Evolutionary conservation across 2,329 filamentous ascomycete species (phyloP), one percentile per base, ranked within the genome.

Genomic region (Aureobasidium melanogenum): DNA sequence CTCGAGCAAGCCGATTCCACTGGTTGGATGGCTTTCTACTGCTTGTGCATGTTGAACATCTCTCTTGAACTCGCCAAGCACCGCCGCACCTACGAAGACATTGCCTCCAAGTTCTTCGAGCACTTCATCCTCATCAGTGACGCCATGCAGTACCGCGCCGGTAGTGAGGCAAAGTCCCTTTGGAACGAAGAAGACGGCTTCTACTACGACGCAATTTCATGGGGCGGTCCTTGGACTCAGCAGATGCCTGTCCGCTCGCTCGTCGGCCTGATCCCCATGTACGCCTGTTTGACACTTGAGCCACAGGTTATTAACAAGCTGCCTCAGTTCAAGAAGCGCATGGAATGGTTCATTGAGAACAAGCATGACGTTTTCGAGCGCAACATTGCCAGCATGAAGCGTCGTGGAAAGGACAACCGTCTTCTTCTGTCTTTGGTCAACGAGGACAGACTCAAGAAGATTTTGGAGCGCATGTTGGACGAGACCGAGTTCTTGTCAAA

Each of bases 1-100:
- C 83, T 97, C 9, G 93, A 97, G 75, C 93, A 97, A 77, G 94
- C 94, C 19, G 93, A 97, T 79, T 96, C 91, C 72, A 97, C 93
- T 10, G 93, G 93, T 34, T 97, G 93, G 93, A 97, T 97, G 93
- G 93, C 90, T 10, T 97, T 97, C 74, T 97, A 96, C 79, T 96
- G 88, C 70, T 77, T 97, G 64, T 91, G 86, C 77, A 97, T 97
- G 93, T 82, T 97, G 70, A 97, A 97, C 76, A 97, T 97, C 70
- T 87, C 92, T 15, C 82, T 97, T 14, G 94, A 97, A 76, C 82
- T 97, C 67, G 92, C 93, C 63, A 97, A 97, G 77, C 91, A 97
- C 73, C 87, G 94, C 48, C 87, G 92, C 43, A 96, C 88, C 62
- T 97, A 97, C 73, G 93, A 97, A 78, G 93, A 97, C 70, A 87